Conservation (phyloP, 2,329 filamentous ascomycete genomes). For the Beauveria medogensis region DNA sequence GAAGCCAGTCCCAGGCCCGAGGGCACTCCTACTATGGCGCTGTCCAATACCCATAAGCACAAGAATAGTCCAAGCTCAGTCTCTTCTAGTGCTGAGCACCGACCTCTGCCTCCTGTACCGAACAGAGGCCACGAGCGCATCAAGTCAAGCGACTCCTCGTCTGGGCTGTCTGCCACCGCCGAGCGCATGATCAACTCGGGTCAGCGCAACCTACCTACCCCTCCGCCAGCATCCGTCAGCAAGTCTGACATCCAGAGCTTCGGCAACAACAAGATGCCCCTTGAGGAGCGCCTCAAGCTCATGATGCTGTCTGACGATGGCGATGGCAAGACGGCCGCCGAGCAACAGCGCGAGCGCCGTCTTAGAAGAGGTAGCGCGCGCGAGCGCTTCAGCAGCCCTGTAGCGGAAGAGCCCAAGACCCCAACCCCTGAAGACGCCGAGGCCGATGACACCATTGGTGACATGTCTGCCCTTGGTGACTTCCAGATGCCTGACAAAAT, state of each 20-base stretch:
- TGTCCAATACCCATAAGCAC: constrained; percentile 40
- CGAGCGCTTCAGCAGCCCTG: constrained; percentile 40
- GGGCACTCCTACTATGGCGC: constrained; percentile 30
- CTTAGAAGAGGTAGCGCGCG: constrained; percentile 54
- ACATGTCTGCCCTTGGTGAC: constrained; percentile 51
- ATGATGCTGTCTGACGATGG: constrained; percentile 77
- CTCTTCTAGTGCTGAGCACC: constrained; percentile 70
- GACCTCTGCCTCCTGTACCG: constrained; percentile 81
- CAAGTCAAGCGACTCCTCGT: constrained; percentile 42
- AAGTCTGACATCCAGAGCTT: constrained; percentile 75
- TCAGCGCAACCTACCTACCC: constrained; percentile 63
- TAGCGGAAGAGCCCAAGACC: constrained; percentile 21
- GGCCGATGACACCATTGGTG: constrained; percentile 52
- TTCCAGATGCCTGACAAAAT: constrained; percentile 69
- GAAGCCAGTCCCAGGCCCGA: constrained; percentile 63
- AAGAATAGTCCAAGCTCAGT: constrained; percentile 62
- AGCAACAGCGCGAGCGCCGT: constrained; percentile 60
- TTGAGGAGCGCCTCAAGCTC: constrained; percentile 77
- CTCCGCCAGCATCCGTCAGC: constrained; percentile 57
- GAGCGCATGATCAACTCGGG: constrained; percentile 58
- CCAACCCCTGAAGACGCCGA: constrained; percentile 34
- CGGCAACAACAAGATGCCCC: constrained; percentile 65
- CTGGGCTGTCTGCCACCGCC: constrained; percentile 59
- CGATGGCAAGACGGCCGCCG: constrained; percentile 48
- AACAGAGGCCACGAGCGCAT: constrained; percentile 32